Conservation (phyloP, 371 early-diverging fungal genomes). For the Catenaria anguillulae region DNA sequence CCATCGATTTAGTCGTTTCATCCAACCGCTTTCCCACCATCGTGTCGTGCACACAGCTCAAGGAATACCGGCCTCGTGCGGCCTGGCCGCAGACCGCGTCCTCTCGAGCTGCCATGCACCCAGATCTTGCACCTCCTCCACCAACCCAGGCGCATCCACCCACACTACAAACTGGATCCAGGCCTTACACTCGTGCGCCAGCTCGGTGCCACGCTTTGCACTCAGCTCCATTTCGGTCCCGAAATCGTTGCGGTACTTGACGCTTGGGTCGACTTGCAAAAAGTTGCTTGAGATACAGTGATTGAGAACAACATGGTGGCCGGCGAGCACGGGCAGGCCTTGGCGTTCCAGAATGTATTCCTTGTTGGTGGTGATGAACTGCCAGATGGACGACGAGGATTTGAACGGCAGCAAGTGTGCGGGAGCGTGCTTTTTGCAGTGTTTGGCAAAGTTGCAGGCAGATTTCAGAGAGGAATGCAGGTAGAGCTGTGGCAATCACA, state of each 20-base stretch:
- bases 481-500: no score
- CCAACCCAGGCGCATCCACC: not conserved
- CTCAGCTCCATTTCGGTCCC: not conserved
- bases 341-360: not conserved
- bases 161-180: not conserved
- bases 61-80: no score
- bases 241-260: not conserved
- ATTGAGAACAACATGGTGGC: not conserved
- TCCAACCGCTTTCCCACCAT: no score
- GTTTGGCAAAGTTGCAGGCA: not conserved
- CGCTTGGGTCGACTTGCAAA: not conserved
- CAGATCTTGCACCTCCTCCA: not conserved
- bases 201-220: not conserved
- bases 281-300: not conserved
- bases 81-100: not conserved
- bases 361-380: not conserved
- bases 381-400: not conserved
- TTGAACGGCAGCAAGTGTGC: not conserved
- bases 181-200: not conserved
- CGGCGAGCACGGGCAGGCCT: not conserved
- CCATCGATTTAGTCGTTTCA: no score
- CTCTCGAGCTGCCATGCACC: not conserved
- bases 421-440: not conserved
- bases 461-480: not conserved
- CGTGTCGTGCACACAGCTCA: no score